Conservation (phyloP, 768 basidiomycete species). For the Suillus cothurnatus region DNA sequence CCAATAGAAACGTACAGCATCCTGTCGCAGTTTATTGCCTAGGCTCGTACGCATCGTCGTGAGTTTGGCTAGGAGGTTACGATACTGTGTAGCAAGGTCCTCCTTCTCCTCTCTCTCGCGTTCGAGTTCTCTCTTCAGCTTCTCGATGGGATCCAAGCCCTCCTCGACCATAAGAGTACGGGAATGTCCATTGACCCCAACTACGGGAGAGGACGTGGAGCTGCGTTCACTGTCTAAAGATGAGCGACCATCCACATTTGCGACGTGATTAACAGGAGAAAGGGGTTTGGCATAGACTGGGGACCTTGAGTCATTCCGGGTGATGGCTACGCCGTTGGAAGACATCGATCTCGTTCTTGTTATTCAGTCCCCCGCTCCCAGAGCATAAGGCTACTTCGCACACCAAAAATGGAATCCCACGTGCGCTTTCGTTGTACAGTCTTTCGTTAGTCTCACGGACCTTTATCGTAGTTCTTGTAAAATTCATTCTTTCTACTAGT, state of each 20-base stretch:
- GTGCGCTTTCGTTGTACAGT: background rate
- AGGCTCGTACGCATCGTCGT: slow-evolving; percentile 92
- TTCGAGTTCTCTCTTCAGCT: slow-evolving; percentile 75
- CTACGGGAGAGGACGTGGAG: slow-evolving; percentile 26
- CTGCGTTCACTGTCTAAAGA: slow-evolving; percentile 53
- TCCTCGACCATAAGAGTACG: slow-evolving; percentile 39
- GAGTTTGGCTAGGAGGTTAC: slow-evolving; percentile 81
- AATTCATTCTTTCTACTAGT: too few species aligned
- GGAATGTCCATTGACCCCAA: slow-evolving; percentile 38
- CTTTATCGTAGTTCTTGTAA: too few species aligned
- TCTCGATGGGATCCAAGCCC: slow-evolving; percentile 50
- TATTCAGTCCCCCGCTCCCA: background rate
- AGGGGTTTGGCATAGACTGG: slow-evolving; percentile 31
- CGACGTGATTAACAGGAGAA: slow-evolving; percentile 25
- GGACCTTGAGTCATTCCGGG: slow-evolving; percentile 19
- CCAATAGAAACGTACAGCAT: slow-evolving; percentile 69
- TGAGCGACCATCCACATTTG: slow-evolving; percentile 34
- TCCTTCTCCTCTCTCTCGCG: slow-evolving; percentile 86
- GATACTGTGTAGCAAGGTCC: slow-evolving; percentile 81
- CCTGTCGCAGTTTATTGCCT: slow-evolving; percentile 93
- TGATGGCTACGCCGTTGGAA: slow-evolving; percentile 13
- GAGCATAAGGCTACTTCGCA: slow-evolving; percentile 1
- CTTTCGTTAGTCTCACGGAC: too few species aligned
- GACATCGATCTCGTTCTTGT: slow-evolving; percentile 11
- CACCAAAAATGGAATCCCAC: slow-evolving; percentile 2